Evolutionary conservation across 2,329 filamentous ascomycete genomes (phyloP).

Genomic region (Thermoascus crustaceus): DNA sequence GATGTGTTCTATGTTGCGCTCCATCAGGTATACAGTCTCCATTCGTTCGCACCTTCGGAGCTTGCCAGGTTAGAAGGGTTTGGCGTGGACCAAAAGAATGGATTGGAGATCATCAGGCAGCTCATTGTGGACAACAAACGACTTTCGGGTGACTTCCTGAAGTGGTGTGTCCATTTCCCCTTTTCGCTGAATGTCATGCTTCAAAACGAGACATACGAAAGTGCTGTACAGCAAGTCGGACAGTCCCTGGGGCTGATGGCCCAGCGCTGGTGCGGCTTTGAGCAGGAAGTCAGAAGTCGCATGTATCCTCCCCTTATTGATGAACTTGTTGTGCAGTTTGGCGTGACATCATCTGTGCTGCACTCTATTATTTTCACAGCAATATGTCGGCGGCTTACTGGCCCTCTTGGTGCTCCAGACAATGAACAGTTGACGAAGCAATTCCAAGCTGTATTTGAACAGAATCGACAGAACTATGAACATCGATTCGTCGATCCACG

Average conservation of each 20-base stretch:
- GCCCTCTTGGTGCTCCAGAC: no score
- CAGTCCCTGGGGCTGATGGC: slow-evolving; percentile 40
- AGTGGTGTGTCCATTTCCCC: slow-evolving; percentile 45
- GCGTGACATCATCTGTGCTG: slow-evolving; percentile 44
- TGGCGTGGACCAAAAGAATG: slow-evolving; percentile 18
- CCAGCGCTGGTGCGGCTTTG: slow-evolving; percentile 32
- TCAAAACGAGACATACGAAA: slow-evolving; percentile 25
- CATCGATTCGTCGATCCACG: slow-evolving; percentile 8
- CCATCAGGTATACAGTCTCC: slow-evolving; percentile 58
- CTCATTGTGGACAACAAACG: slow-evolving; percentile 41
- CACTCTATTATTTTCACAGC: slow-evolving; percentile 46
- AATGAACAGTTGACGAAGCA: slow-evolving; percentile 8
- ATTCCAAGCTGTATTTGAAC: slow-evolving; percentile 13
- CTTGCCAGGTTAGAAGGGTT: slow-evolving; percentile 33
- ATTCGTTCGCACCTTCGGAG: slow-evolving; percentile 34
- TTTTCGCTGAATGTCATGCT: slow-evolving; percentile 19
- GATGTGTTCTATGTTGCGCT: slow-evolving; percentile 59
- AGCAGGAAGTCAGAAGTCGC: slow-evolving; percentile 23
- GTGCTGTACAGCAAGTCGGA: slow-evolving; percentile 32
- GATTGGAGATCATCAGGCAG: slow-evolving; percentile 30
- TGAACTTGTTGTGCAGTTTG: slow-evolving; percentile 45
- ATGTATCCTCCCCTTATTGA: slow-evolving; percentile 49
- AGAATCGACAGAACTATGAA: slow-evolving; percentile 14
- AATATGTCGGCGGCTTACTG: slow-evolving; percentile 21
- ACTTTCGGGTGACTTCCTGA: slow-evolving; percentile 32